phyloP scores from a whole-genome alignment of 1,284 basidiomycete genomes.

The Rhodotorula sp. region DNA sequence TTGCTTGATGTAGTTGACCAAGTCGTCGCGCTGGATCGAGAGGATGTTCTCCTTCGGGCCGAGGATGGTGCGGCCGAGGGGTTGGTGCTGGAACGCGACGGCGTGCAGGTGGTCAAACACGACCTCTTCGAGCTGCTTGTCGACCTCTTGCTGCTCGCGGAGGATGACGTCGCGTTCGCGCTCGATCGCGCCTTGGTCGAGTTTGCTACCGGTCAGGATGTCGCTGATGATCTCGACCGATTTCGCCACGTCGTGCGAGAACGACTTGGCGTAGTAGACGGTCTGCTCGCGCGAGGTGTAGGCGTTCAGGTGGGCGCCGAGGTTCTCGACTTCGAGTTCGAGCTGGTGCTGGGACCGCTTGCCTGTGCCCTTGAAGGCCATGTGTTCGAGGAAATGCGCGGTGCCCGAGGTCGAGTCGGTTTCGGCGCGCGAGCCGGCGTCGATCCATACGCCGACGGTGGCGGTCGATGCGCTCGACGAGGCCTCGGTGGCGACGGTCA shows the following conservation, averaged over 20 bases:
- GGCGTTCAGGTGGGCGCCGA: slow-evolving; percentile 96
- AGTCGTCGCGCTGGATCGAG: slow-evolving; percentile 89
- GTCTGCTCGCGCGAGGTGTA: slow-evolving; percentile 99
- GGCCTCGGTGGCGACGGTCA: slow-evolving; percentile 73
- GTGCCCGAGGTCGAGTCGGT: slow-evolving; percentile 91
- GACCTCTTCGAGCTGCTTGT: slow-evolving; percentile 97
- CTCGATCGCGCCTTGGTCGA: slow-evolving; percentile 85
- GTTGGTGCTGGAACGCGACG: slow-evolving; percentile 89
- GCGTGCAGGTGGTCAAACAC: slow-evolving; percentile 98
- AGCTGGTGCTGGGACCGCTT: slow-evolving; percentile 85
- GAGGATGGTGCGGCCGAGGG: slow-evolving; percentile 94
- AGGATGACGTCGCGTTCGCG: slow-evolving; percentile 96
- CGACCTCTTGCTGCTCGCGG: slow-evolving; percentile 97
- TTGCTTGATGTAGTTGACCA: slow-evolving; percentile 87
- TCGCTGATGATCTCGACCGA: slow-evolving; percentile 97
- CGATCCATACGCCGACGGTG: slow-evolving; percentile 98
- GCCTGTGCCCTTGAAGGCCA: slow-evolving; percentile 81
- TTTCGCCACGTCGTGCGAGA: slow-evolving; percentile 88
- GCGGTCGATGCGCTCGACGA: slow-evolving; percentile 94
- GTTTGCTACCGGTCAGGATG: slow-evolving; percentile 96
- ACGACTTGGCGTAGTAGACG: slow-evolving; percentile 98
- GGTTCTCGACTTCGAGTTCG: slow-evolving; percentile 97
- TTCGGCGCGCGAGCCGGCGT: slow-evolving; percentile 95
- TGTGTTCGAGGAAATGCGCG: slow-evolving; percentile 98
- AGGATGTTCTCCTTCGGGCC: slow-evolving; percentile 95